Conservation (phyloP, 2,329 filamentous ascomycete genomes). For the Myriosclerotinia curreyana region DNA sequence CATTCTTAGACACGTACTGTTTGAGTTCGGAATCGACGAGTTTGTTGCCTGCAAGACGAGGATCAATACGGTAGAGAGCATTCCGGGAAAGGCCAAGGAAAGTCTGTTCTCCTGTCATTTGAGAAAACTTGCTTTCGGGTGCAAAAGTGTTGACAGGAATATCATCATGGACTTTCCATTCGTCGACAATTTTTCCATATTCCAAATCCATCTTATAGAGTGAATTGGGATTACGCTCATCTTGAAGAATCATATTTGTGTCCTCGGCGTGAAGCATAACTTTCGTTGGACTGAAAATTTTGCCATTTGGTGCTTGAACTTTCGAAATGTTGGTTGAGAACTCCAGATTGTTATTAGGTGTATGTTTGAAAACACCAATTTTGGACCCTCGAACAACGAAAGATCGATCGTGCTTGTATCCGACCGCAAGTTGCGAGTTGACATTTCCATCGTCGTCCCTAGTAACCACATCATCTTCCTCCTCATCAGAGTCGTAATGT, state of each 20-base stretch:
- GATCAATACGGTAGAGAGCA: slow-evolving; percentile 89
- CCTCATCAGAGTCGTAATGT: slow-evolving; percentile 71
- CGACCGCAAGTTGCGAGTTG: slow-evolving; percentile 92
- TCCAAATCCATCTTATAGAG: slow-evolving; percentile 97
- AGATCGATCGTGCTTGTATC: slow-evolving; percentile 94
- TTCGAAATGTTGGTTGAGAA: slow-evolving; percentile 98
- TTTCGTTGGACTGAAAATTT: slow-evolving; percentile 84
- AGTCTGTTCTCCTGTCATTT: slow-evolving; percentile 93
- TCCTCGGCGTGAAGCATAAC: slow-evolving; percentile 41
- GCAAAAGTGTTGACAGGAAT: slow-evolving; percentile 90
- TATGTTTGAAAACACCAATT: slow-evolving; percentile 99
- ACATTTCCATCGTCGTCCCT: slow-evolving; percentile 73
- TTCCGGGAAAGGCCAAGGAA: slow-evolving; percentile 93
- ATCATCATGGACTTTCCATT: slow-evolving; percentile 98
- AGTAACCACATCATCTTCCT: slow-evolving; percentile 71
- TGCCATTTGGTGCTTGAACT: slow-evolving; percentile 82
- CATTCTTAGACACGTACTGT: slow-evolving; percentile 95
- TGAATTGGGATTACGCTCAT: slow-evolving; percentile 71
- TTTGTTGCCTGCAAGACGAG: slow-evolving; percentile 84
- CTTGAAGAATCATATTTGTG: slow-evolving; percentile 40
- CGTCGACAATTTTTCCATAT: slow-evolving; percentile 95
- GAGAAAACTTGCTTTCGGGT: slow-evolving; percentile 95
- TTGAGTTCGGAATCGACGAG: slow-evolving; percentile 90
- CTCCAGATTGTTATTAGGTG: slow-evolving; percentile 83
- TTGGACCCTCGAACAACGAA: slow-evolving; percentile 97